Evolutionary conservation across 768 basidiomycete genomes (phyloP), one percentile per base, ranked within the genome.

Genomic region (Pleurotus salmoneostramineus): DNA sequence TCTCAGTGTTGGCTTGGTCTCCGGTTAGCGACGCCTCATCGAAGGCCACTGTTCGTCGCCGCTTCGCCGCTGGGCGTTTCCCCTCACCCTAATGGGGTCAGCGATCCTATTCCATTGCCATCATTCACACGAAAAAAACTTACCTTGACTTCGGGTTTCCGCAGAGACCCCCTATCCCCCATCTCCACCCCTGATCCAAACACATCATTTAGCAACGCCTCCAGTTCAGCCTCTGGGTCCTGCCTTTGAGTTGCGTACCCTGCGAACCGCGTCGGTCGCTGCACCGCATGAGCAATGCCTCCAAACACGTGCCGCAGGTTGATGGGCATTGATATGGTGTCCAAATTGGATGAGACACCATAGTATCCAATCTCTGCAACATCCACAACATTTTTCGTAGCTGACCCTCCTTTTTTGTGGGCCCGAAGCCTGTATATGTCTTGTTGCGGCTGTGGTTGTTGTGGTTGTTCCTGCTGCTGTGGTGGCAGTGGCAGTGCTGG

Each of bases 171-270:
- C n/a, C 31, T 36, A 7, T 55, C 58, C 10, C 61, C 32, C 48
- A 56, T 43, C 12, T 59, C 31, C 21, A 49, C 54, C 33, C 61
- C 58, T 10, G 58, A 58, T 5, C 61, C 61, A 57, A 62, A 62
- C 37, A 43, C 37, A 27, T 37, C 58, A 1, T 56, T 52, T 33
- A 59, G 15, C 8, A 21, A 11, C 14, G 58, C 58, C 4, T 57
- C 33, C 37, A 56, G 59, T 21, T 35, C 52, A 15, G 36, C 37
- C 6, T 35, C 40, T 27, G 40, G 36, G 2, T 17, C 14, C 27
- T 14, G 52, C 15, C 17, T 31, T 14, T 17, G 52, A 8, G 21
- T 11, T 11, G 52, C 37, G 3, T 40, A 3, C n/a, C 21, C 21
- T 27, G 21, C 21, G 3, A 27, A 27, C 3, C 21, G 21, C 21